A percentile compares a stretch with the other conserved stretches of the same genome.
phyloP scores from a whole-genome alignment of 2,329 filamentous ascomycete species.

The Sordariomycetes sp. region DNA sequence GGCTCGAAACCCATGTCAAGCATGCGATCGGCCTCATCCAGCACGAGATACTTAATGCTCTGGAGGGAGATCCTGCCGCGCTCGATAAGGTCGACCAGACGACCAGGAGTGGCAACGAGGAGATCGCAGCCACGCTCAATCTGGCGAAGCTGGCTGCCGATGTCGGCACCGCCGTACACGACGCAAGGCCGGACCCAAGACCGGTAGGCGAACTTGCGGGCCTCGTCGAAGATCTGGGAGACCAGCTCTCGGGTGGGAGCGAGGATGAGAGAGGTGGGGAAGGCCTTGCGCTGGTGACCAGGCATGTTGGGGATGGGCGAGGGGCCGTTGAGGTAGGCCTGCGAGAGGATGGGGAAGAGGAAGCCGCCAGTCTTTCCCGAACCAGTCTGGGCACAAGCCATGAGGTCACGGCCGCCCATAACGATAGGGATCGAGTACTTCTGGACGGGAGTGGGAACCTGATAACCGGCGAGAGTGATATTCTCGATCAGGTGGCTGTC shows the following conservation, averaged over 20 bases:
- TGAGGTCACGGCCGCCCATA: slow-evolving; percentile 92
- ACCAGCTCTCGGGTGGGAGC: slow-evolving; percentile 97
- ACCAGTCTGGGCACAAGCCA: slow-evolving; percentile 99
- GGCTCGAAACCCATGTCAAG: slow-evolving; percentile 99
- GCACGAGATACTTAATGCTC: slow-evolving; percentile 98
- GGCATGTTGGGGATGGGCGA: slow-evolving; percentile 51
- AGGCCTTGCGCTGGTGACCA: slow-evolving; percentile 92
- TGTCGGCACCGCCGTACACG: slow-evolving; percentile 97
- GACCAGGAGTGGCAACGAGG: slow-evolving; percentile 90
- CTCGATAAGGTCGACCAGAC: slow-evolving; percentile 96
- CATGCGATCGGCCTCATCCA: slow-evolving; percentile 99
- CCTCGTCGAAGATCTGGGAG: slow-evolving; percentile 95
- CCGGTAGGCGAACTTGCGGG: slow-evolving; percentile 96
- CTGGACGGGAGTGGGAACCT: slow-evolving; percentile 91
- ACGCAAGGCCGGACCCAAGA: slow-evolving; percentile 98
- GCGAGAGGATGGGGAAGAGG: slow-evolving; percentile 97
- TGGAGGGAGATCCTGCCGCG: slow-evolving; percentile 92
- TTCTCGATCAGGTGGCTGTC: slow-evolving; percentile 88
- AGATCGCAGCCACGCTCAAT: slow-evolving; percentile 97
- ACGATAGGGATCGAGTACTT: slow-evolving; percentile 99
- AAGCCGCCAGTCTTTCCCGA: slow-evolving; percentile 99
- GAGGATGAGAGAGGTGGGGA: slow-evolving; percentile 89
- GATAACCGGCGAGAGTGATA: slow-evolving; percentile 90
- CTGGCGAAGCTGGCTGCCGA: slow-evolving; percentile 93
- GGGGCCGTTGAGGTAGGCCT: slow-evolving; percentile 85